Conservation (phyloP, 2,329 filamentous ascomycete genomes). For the Teratosphaeria nubilosa region DNA sequence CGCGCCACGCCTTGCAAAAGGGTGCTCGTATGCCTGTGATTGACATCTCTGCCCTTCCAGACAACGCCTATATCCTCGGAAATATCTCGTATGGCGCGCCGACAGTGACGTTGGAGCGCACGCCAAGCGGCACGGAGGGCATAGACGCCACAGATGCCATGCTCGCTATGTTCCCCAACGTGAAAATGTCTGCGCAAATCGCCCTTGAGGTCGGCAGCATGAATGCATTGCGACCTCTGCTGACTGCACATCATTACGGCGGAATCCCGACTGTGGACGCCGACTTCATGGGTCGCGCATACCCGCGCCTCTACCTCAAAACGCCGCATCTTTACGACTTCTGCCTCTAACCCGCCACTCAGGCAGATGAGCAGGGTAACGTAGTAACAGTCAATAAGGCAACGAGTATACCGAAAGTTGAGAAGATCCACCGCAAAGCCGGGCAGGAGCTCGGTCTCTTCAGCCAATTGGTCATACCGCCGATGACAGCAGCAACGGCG, state of each 20-base stretch:
- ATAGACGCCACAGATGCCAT: conserved; percentile 34
- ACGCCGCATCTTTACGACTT: conserved; percentile 35
- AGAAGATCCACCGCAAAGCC: conserved; percentile 29
- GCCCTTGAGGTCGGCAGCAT: conserved; percentile 56
- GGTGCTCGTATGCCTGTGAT: conserved; percentile 45
- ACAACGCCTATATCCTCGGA: conserved; percentile 44
- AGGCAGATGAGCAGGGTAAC: conserved; percentile 37
- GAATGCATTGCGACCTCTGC: conserved; percentile 51
- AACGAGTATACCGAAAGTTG: conserved; percentile 32
- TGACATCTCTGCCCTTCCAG: conserved; percentile 39
- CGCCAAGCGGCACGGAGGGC: conserved; percentile 44
- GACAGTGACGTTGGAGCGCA: conserved; percentile 50
- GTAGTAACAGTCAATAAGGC: conserved; percentile 34
- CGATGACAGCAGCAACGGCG: conserved; percentile 29
- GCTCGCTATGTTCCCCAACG: conserved; percentile 38
- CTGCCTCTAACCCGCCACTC: conserved; percentile 33
- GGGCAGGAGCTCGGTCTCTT: conserved; percentile 32
- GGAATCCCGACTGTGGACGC: conserved; percentile 33
- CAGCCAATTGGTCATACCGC: conserved; percentile 32
- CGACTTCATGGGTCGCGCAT: conserved; percentile 39
- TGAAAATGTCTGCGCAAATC: conserved; percentile 47
- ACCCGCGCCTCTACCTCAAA: conserved; percentile 37
- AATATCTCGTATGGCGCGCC: conserved; percentile 51
- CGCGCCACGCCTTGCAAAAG: conserved; percentile 41
- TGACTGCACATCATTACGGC: conserved; percentile 45